Percentiles rank a stretch among this genome's conserved stretches.
These are phyloP conservation scores for Exophiala oligosperma DNA, from an alignment of 2,329 filamentous ascomycete species.

Conservation along the genomic window DNA sequence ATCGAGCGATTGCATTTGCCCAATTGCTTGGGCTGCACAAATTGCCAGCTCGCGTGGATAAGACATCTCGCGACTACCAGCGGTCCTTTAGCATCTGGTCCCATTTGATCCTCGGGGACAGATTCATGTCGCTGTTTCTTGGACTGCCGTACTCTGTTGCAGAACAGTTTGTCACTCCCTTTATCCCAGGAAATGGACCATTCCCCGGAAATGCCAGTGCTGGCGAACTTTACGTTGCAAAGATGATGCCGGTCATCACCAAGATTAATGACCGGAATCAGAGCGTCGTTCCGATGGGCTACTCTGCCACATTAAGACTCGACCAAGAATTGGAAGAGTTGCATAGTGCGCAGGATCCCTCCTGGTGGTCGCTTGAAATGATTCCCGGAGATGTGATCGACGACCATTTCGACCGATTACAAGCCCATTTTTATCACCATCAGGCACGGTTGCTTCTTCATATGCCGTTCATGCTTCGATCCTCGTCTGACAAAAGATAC, in stretches of 20 bases:
- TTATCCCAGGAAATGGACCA: constrained; percentile 29
- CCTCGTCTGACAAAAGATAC: constrained; percentile 38
- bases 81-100: constrained; percentile 43
- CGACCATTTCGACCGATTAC: constrained; percentile 35
- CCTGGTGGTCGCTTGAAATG: constrained; percentile 33
- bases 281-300: constrained; percentile 35
- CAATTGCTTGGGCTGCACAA: constrained; percentile 53
- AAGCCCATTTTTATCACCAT: constrained; percentile 43
- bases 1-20: constrained; percentile 53
- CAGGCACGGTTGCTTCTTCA: constrained; percentile 44
- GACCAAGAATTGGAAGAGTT: constrained; percentile 43
- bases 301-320: constrained; percentile 42
- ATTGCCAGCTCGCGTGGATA: constrained; percentile 32
- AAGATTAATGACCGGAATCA: constrained; percentile 46
- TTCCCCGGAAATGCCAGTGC: constrained; percentile 6
- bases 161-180: constrained; percentile 34
- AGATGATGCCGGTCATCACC: constrained; percentile 38
- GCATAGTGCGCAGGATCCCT: constrained; percentile 32
- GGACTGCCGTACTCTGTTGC: constrained; percentile 51
- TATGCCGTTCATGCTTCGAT: constrained; percentile 48
- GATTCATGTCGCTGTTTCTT: constrained; percentile 54
- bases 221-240: constrained; percentile 35
- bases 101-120: constrained; percentile 45
- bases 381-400: constrained; percentile 28
- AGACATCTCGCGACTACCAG: constrained; percentile 30